These are phyloP conservation scores for Oenanthe javanica DNA, from an alignment of 140 eudicot species.

Conservation along the genomic window DNA sequence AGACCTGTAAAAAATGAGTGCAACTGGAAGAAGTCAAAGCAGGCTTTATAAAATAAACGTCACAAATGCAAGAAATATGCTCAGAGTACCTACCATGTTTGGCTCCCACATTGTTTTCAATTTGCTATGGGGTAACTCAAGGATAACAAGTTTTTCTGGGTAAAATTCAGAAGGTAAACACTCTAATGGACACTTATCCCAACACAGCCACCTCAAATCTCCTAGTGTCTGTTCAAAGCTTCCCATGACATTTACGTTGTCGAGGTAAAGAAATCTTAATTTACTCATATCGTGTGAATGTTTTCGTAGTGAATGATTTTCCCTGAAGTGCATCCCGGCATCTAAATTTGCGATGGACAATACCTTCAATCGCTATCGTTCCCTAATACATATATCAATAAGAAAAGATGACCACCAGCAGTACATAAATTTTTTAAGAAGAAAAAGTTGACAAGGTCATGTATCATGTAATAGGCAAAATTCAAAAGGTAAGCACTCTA, in stretches of 20 bases:
- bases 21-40: neutral
- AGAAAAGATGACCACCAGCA: too few species aligned
- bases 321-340: too few species aligned
- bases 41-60: neutral
- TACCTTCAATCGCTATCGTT: neutral
- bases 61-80: neutral
- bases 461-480: too few species aligned
- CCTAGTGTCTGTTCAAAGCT: neutral
- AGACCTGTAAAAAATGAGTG: neutral
- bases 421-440: too few species aligned
- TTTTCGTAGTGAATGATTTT: neutral
- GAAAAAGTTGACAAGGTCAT: too few species aligned
- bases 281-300: neutral
- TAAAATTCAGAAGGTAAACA: neutral
- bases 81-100: neutral
- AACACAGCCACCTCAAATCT: neutral
- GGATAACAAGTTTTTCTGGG: slow-evolving; percentile 20
- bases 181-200: neutral
- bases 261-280: neutral
- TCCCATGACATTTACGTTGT: neutral
- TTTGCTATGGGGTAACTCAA: slow-evolving; percentile 15
- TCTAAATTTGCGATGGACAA: neutral
- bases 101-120: neutral
- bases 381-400: neutral
- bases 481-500: neutral